These are phyloP conservation scores for Trametes cubensis DNA, from an alignment of 768 basidiomycete genomes.

Conservation along the genomic window DNA sequence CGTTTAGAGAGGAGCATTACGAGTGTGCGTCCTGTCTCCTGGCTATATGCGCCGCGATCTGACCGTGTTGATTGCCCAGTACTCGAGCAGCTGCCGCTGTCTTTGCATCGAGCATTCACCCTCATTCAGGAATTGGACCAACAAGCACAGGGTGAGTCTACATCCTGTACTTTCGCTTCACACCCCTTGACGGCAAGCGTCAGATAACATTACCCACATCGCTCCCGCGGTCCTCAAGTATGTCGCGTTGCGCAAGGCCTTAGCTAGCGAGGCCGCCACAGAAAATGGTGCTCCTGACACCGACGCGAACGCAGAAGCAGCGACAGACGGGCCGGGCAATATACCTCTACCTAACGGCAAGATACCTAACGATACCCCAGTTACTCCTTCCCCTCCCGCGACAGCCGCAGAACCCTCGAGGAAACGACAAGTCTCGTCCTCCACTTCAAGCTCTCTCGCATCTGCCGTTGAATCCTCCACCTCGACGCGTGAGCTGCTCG, in stretches of 20 bases:
- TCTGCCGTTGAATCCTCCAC: slow-evolving; percentile 23
- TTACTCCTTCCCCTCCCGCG: background rate
- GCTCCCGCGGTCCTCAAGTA: slow-evolving; percentile 53
- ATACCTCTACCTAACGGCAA: background rate
- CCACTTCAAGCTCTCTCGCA: slow-evolving; percentile 1
- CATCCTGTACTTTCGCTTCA: background rate
- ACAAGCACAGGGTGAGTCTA: slow-evolving; percentile 53
- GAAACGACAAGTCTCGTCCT: background rate
- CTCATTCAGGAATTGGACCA: slow-evolving; percentile 75
- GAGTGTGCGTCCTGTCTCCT: slow-evolving; percentile 54
- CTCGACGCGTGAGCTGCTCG: slow-evolving; percentile 54
- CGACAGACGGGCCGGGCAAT: background rate
- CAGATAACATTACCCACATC: slow-evolving; percentile 43
- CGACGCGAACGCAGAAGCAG: background rate
- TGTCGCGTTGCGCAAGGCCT: slow-evolving; percentile 39
- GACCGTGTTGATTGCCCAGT: slow-evolving; percentile 45
- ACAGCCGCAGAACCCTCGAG: background rate
- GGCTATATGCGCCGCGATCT: background rate
- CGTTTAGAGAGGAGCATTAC: slow-evolving; percentile 76
- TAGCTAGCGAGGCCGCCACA: slow-evolving; percentile 18
- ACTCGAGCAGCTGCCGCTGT: slow-evolving; percentile 77
- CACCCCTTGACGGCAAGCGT: background rate
- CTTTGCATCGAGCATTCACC: slow-evolving; percentile 68
- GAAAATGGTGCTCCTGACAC: background rate
- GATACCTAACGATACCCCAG: background rate